A percentile compares a stretch with the other conserved stretches of the same genome.
phyloP scores from a whole-genome alignment of 257 asterid genomes.

The Solanum ossicruentum region DNA sequence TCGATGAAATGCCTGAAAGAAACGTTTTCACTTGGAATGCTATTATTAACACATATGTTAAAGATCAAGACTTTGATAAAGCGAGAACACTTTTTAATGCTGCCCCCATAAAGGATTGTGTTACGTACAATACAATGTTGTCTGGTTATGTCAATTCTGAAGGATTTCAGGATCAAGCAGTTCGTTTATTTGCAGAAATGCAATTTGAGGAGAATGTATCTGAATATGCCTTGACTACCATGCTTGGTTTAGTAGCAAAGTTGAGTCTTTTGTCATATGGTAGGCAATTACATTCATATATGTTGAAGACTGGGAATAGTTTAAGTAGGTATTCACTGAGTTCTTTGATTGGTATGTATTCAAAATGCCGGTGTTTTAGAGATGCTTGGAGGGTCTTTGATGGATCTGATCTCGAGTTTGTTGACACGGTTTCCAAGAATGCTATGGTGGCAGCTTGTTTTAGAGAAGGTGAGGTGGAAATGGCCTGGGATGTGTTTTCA shows the following conservation, averaged over 20 bases:
- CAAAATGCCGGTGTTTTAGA: conserved; percentile 56
- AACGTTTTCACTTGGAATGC: conserved; percentile 79
- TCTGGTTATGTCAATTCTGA: conserved; percentile 48
- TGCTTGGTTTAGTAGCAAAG: conserved; percentile 63
- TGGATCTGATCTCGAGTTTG: conserved; percentile 4
- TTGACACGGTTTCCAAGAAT: conserved; percentile 63
- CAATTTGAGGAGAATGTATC: conserved; percentile 32
- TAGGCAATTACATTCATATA: conserved; percentile 54
- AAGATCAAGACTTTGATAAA: conserved; percentile 26
- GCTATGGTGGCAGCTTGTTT: conserved; percentile 77
- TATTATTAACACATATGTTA: conserved; percentile 41
- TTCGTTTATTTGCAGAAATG: conserved; percentile 46
- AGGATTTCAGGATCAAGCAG: conserved; percentile 35
- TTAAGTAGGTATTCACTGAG: conserved; percentile 50
- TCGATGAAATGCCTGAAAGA: conserved; percentile 73
- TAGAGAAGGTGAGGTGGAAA: conserved; percentile 64
- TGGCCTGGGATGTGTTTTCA: conserved; percentile 39
- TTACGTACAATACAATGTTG: conserved; percentile 60
- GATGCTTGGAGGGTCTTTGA: conserved; percentile 42
- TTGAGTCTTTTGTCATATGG: conserved; percentile 36
- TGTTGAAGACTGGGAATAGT: conserved; percentile 70
- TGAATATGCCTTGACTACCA: conserved; percentile 65
- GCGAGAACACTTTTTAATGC: conserved; percentile 44
- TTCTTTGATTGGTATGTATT: conserved; percentile 82
- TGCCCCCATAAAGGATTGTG: conserved; percentile 49